These are phyloP conservation scores for Yamagishiella unicocca DNA, from an alignment of 139 green algal genomes.

Conservation along the genomic window DNA sequence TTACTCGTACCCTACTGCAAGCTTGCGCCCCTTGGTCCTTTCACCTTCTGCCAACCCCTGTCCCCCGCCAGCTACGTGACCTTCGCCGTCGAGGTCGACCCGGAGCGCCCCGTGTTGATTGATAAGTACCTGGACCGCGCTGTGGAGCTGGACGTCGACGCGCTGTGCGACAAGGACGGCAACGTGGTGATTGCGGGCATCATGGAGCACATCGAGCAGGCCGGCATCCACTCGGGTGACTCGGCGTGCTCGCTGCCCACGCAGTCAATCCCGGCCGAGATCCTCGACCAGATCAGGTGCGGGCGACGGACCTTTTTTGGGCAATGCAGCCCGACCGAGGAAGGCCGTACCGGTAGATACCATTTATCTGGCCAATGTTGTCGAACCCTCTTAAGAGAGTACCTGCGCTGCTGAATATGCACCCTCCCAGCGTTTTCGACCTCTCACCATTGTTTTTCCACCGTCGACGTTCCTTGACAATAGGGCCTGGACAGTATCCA, in stretches of 20 bases:
- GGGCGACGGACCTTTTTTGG: too few species aligned
- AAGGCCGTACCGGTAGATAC: too few species aligned
- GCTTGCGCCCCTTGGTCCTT: too few species aligned
- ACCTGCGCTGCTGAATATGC: too few species aligned
- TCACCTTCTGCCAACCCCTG: too few species aligned
- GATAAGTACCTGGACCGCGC: conserved; percentile 97
- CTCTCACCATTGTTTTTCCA: neutral
- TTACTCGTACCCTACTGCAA: too few species aligned
- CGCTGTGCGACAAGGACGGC: conserved; percentile 88
- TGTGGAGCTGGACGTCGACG: conserved; percentile 98
- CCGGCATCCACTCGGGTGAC: conserved; percentile 95
- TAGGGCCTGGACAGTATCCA: conserved; percentile 83
- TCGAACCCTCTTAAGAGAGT: too few species aligned
- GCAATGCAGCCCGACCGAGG: too few species aligned
- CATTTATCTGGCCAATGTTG: too few species aligned
- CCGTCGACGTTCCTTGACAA: neutral
- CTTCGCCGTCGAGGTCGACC: conserved; percentile 88
- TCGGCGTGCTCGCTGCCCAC: conserved; percentile 95
- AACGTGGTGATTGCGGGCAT: conserved; percentile 98
- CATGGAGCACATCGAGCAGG: conserved; percentile 99
- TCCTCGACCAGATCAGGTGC: conserved; percentile 77
- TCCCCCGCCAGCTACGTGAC: conserved; percentile 80
- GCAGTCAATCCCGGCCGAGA: conserved; percentile 88
- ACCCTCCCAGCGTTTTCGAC: neutral
- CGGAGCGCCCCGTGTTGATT: conserved; percentile 93